Evolutionary conservation across 805 yeast species (phyloP).

Genomic region (Metschnikowia baotianmanensis): DNA sequence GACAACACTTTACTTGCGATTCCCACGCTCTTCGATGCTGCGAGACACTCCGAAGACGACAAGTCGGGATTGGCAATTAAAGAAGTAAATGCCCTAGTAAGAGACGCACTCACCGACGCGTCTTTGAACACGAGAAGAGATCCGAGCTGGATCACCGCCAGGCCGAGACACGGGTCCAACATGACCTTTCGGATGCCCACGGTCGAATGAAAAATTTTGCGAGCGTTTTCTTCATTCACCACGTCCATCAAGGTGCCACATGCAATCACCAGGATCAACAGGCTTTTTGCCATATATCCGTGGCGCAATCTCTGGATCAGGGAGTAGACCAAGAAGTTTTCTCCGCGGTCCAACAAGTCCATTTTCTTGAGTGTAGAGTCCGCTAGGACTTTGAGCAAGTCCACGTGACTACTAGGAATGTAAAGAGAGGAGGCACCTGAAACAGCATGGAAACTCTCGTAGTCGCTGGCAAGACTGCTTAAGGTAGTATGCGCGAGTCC

Average conservation of each 20-base stretch:
- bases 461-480: constrained; percentile 7
- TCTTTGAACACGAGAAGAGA: constrained; percentile 49
- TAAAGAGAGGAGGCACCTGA: constrained; percentile 14
- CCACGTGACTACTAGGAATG: constrained; percentile 25
- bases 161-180: constrained; percentile 50
- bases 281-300: constrained; percentile 54
- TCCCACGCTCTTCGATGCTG: constrained; percentile 59
- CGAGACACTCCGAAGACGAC: constrained; percentile 43
- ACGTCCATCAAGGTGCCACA: constrained; percentile 50
- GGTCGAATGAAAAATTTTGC: constrained; percentile 47
- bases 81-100: constrained; percentile 47
- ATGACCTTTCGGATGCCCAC: constrained; percentile 53
- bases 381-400: constrained; percentile 29
- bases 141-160: constrained; percentile 53
- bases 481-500: constrained; percentile 3
- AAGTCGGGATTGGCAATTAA: constrained; percentile 57
- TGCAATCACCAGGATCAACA: constrained; percentile 59
- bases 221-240: constrained; percentile 43
- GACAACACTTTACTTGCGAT: constrained; percentile 64
- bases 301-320: constrained; percentile 46
- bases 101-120: constrained; percentile 34
- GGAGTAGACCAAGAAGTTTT: constrained; percentile 52
- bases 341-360: constrained; percentile 54
- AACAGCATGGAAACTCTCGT: not conserved
- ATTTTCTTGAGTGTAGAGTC: constrained; percentile 38